These are phyloP conservation scores for Venturia asperata DNA, from an alignment of 2,329 filamentous ascomycete species.

Conservation along the genomic window DNA sequence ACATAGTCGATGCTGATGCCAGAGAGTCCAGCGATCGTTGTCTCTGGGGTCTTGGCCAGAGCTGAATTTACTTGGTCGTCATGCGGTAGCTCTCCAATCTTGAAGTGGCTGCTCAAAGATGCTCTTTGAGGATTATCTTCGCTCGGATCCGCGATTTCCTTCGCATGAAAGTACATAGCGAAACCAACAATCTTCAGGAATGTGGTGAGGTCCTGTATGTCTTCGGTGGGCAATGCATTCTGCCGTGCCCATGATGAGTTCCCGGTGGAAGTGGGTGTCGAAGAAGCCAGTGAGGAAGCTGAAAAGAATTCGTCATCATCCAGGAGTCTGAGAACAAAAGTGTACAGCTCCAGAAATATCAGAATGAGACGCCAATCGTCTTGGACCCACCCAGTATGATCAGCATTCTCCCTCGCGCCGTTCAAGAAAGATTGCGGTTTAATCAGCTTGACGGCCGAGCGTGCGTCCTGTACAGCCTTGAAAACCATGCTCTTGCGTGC, in stretches of 20 bases:
- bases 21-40: conserved; percentile 53
- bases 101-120: conserved; percentile 26
- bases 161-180: conserved; percentile 75
- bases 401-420: conserved; percentile 5
- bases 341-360: conserved; percentile 89
- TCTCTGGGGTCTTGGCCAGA: conserved; percentile 30
- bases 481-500: conserved; percentile 53
- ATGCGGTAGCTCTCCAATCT: background rate
- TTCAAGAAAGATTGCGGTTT: conserved; percentile 31
- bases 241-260: conserved; percentile 49
- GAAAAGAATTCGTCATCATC: conserved; percentile 94
- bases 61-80: conserved; percentile 16
- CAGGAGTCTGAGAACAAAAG: conserved; percentile 83
- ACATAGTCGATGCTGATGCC: conserved; percentile 73
- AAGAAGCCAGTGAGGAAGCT: conserved; percentile 14
- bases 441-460: conserved; percentile 51
- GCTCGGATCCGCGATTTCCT: conserved; percentile 47
- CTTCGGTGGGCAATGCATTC: conserved; percentile 61
- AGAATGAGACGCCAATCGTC: conserved; percentile 84
- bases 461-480: conserved; percentile 50
- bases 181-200: conserved; percentile 92
- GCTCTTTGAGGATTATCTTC: background rate
- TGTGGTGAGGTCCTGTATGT: conserved; percentile 66
- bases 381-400: conserved; percentile 12
- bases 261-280: background rate